Conservation (phyloP, 108 stramenopile genomes). For the Nitzschia putrida region DNA sequence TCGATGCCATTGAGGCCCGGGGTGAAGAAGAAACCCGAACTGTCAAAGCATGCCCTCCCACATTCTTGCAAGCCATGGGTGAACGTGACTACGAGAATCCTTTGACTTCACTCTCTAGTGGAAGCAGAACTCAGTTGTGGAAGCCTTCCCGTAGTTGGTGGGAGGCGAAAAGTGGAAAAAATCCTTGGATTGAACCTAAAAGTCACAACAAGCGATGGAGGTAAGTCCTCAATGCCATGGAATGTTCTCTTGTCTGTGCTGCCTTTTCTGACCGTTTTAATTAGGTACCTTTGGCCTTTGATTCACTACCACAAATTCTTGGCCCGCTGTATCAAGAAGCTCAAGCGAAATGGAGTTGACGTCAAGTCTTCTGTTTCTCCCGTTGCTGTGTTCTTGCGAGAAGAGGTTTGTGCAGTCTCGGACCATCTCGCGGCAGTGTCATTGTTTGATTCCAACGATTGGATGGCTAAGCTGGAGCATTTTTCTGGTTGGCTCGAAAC, state of each 20-base stretch:
- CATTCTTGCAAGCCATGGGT: constrained; percentile 85
- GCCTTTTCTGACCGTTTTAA: background rate
- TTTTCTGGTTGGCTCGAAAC: constrained; percentile 79
- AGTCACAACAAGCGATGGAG: constrained; percentile 89
- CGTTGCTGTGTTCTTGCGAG: constrained; percentile 81
- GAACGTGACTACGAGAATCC: constrained; percentile 72
- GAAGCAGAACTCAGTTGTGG: constrained; percentile 82
- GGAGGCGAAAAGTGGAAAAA: constrained; percentile 89
- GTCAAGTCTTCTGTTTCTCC: constrained; percentile 74
- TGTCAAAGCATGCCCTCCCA: constrained; percentile 59
- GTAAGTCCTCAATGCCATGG: constrained; percentile 49
- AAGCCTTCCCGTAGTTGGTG: constrained; percentile 89
- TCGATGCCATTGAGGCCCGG: constrained; percentile 63
- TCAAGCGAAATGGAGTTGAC: constrained; percentile 85
- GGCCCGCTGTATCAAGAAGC: constrained; percentile 88
- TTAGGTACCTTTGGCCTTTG: constrained; percentile 87
- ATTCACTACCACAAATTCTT: constrained; percentile 92
- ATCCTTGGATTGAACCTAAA: constrained; percentile 88
- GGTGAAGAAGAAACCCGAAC: constrained; percentile 46
- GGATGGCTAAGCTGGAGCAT: constrained; percentile 70
- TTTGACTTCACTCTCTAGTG: constrained; percentile 27
- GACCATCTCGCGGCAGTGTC: constrained; percentile 85
- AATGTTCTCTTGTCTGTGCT: background rate
- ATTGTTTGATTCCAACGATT: constrained; percentile 79
- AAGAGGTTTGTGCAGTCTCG: constrained; percentile 86